Base-by-base conservation (phyloP, 768 basidiomycete species). In the Gyrodon lividus region DNA sequence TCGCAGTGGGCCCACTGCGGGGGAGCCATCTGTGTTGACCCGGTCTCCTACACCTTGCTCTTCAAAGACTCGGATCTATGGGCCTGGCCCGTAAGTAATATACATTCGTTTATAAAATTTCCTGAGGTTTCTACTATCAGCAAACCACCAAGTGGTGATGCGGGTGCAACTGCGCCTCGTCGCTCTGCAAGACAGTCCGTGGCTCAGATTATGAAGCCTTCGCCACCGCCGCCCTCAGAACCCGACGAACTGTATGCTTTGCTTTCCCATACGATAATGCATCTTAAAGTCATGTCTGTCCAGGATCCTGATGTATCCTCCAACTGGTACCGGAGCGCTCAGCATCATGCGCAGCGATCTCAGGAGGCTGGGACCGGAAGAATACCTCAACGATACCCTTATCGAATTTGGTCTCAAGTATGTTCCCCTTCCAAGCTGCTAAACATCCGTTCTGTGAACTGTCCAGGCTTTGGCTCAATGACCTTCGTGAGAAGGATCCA, bases 331-430 rank as follows among this genome's bases (percentile, higher is more conserved):
- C 14, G 89, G 90, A 7, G 86, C 87, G 2, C 82, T 98, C 34
- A 88, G 86, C 56, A 80, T 99, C 59, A 94, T 87, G 13, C 77
- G 80, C 35, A 86, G 83, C 20, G 97, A 98, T 61, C 69, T 87
- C 23, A 74, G 74, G 48, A 84, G 96, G 9, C 68, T 98, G 28
- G 71, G 81, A 45, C 85, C 86, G 0, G 84, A 83, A 28, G 91
- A 96, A 66, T 98, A 86, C 66, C 76, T 99, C 43, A 99, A 99
- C 64, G 97, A 99, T 71, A 97, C 92, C 0, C 72, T 99, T 31
- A 94, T 98, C 26, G 97, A 99, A 64, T 97, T 95, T 59, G 95
- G 92, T 3, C 76, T 99, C 30, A 95, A 93, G 94, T 94, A 61
- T 42, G 89, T 68, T 52, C 12, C 14, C 5, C 30, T 49, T 24